These are phyloP conservation scores for Clonostachys rhizophaga DNA, from an alignment of 2,329 filamentous ascomycete genomes.

Conservation along the genomic window DNA sequence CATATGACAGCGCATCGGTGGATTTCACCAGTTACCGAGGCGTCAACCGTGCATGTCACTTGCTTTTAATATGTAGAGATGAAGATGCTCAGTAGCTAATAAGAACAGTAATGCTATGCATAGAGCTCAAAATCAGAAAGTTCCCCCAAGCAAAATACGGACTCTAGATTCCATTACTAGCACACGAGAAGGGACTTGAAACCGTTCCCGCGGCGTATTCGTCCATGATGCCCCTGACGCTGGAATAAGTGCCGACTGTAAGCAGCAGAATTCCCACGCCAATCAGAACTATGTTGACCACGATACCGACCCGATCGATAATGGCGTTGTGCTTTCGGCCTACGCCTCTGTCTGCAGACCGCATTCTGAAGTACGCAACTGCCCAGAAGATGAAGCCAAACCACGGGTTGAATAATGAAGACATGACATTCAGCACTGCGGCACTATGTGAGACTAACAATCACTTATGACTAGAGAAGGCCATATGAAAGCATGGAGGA, in stretches of 20 bases:
- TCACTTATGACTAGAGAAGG: not conserved
- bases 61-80: no score
- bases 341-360: conserved; percentile 53
- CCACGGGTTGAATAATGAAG: conserved; percentile 88
- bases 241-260: conserved; percentile 75
- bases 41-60: no score
- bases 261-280: conserved; percentile 76
- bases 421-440: conserved; percentile 65
- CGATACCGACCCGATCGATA: conserved; percentile 47
- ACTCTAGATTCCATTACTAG: conserved; percentile 55
- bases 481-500: not conserved
- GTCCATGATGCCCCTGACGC: conserved; percentile 69
- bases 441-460: not conserved
- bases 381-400: conserved; percentile 97
- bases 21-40: no score
- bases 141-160: no score
- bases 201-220: conserved; percentile 63
- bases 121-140: no score
- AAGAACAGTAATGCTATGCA: no score
- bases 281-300: conserved; percentile 70
- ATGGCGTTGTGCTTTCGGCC: conserved; percentile 45
- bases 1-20: no score
- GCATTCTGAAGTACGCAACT: conserved; percentile 74
- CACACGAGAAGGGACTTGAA: conserved; percentile 70
- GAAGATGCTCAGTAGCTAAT: no score